These are phyloP conservation scores for Ramalina intermedia DNA, from an alignment of 495 filamentous ascomycete genomes.

Conservation along the genomic window DNA sequence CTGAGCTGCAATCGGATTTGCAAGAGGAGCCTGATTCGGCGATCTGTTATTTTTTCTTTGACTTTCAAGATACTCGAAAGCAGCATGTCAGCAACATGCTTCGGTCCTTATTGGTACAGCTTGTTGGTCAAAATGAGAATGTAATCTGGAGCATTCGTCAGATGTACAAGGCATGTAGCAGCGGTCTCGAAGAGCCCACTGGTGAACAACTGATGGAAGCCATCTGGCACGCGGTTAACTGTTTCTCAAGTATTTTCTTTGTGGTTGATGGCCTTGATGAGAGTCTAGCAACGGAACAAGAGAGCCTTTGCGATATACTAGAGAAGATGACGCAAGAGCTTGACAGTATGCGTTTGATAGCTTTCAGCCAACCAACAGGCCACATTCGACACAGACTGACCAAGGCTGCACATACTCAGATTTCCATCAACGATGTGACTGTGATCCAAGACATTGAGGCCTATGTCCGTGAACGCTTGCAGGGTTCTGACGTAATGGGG, in stretches of 20 bases:
- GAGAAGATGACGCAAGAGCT: not conserved
- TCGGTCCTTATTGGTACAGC: conserved; percentile 19
- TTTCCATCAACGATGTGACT: too few species aligned
- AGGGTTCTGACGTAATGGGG: too few species aligned
- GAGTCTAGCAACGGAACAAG: conserved; percentile 2
- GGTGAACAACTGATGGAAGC: not conserved
- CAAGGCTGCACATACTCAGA: too few species aligned
- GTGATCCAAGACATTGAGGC: too few species aligned
- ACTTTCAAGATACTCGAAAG: conserved; percentile 21
- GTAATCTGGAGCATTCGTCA: conserved; percentile 2
- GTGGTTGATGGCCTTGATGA: conserved; percentile 23
- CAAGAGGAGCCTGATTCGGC: not conserved
- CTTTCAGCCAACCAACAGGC: too few species aligned
- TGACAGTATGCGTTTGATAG: not conserved
- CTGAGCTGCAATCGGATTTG: conserved; percentile 10
- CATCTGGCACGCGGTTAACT: not conserved
- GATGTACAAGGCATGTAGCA: not conserved
- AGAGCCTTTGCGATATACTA: not conserved
- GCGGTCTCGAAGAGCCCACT: conserved; percentile 10
- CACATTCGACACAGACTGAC: too few species aligned
- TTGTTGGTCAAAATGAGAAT: conserved; percentile 7
- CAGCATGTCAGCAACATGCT: conserved; percentile 12
- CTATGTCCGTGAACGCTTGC: too few species aligned
- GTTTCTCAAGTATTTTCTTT: conserved; percentile 4
- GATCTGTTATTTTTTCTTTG: conserved; percentile 24